These are phyloP conservation scores for Deinandra increscens DNA, from an alignment of 129 eudicot genomes.

Conservation along the genomic window DNA sequence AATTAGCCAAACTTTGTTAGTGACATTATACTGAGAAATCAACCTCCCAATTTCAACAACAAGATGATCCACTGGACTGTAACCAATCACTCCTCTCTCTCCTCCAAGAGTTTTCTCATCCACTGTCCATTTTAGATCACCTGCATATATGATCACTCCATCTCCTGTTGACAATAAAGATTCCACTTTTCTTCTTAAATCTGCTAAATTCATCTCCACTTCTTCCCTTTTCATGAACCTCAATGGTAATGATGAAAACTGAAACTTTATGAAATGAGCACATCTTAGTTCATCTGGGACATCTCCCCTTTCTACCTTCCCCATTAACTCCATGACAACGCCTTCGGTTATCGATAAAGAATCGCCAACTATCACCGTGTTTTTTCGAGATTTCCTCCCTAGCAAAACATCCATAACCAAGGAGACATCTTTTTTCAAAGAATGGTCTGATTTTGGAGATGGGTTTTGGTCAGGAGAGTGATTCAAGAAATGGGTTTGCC, in stretches of 20 bases:
- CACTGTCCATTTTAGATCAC: conserved; percentile 82
- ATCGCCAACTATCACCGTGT: conserved; percentile 67
- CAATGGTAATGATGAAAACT: conserved; percentile 60
- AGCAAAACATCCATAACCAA: conserved; percentile 59
- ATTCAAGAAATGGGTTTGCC: conserved; percentile 52
- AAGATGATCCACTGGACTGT: conserved; percentile 73
- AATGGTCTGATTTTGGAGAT: conserved; percentile 22
- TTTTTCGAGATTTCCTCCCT: conserved; percentile 51
- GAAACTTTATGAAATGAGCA: conserved; percentile 62
- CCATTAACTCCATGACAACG: conserved; percentile 55
- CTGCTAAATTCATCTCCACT: conserved; percentile 70
- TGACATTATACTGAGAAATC: conserved; percentile 45
- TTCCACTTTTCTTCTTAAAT: conserved; percentile 67
- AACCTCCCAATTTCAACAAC: conserved; percentile 74
- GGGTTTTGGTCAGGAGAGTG: conserved; percentile 44
- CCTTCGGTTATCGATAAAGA: conserved; percentile 49
- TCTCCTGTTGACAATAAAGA: conserved; percentile 48
- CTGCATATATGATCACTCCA: conserved; percentile 70
- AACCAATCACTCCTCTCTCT: conserved; percentile 26
- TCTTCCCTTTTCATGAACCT: conserved; percentile 83
- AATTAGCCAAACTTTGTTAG: conserved; percentile 62
- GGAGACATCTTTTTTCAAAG: conserved; percentile 50
- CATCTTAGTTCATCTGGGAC: conserved; percentile 54
- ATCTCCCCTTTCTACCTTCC: conserved; percentile 54
- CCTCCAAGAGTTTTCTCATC: conserved; percentile 35